Percentiles rank a stretch among this genome's conserved stretches.
These are phyloP conservation scores for Lepiota venenata DNA, from an alignment of 768 basidiomycete species.

Conservation along the genomic window DNA sequence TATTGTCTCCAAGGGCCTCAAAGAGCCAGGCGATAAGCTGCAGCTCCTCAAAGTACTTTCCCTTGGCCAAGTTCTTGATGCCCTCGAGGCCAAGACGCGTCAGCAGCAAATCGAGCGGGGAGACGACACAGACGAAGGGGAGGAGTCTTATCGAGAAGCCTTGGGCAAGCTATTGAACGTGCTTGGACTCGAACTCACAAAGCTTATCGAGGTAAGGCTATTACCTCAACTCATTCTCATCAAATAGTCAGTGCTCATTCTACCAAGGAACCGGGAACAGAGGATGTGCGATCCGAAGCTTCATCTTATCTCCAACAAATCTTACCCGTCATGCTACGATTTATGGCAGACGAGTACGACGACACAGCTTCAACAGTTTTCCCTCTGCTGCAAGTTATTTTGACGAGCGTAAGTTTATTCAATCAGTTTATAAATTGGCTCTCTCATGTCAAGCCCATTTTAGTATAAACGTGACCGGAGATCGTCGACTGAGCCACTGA, in stretches of 20 bases:
- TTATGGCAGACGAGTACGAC: constrained; percentile 88
- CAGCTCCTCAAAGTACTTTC: constrained; percentile 89
- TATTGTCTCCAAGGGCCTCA: constrained; percentile 90
- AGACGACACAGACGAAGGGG: constrained; percentile 77
- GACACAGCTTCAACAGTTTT: constrained; percentile 87
- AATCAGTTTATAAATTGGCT: not conserved
- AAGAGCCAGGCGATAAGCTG: constrained; percentile 87
- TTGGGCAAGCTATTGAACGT: constrained; percentile 81
- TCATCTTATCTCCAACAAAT: constrained; percentile 58
- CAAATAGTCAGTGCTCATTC: constrained; percentile 13
- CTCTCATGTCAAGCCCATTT: not conserved
- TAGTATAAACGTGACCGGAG: constrained; percentile 82
- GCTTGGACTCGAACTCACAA: constrained; percentile 78
- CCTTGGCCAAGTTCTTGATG: constrained; percentile 75
- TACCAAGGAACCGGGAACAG: constrained; percentile 54
- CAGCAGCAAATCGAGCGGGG: constrained; percentile 62
- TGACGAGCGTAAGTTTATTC: constrained; percentile 59
- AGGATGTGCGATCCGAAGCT: constrained; percentile 63
- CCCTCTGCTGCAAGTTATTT: constrained; percentile 70
- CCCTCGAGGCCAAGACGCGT: constrained; percentile 75
- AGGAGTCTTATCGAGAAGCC: constrained; percentile 86
- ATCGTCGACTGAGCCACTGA: constrained; percentile 55
- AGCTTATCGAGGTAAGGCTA: constrained; percentile 73
- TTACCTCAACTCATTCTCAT: constrained; percentile 24
- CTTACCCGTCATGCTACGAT: constrained; percentile 80